Percentiles rank a stretch among this genome's conserved stretches.
These are phyloP conservation scores for Globisporangium irregulare DNA, from an alignment of 352 stramenopile genomes.

Conservation along the genomic window DNA sequence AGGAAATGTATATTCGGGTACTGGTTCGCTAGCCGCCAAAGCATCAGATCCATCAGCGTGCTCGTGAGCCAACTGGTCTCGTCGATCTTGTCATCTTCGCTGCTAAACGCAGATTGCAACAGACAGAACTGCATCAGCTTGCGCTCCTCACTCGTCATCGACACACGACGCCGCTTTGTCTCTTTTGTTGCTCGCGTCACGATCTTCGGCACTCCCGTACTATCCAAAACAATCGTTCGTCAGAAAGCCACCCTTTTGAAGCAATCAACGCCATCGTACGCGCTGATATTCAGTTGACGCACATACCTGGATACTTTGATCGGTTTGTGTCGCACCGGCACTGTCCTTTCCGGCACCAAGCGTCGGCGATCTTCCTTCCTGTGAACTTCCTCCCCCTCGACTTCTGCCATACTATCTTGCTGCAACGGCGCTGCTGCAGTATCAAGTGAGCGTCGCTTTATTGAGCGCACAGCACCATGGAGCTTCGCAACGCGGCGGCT, in stretches of 20 bases:
- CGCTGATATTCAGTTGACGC: background rate
- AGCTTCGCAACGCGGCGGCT: slow-evolving; percentile 3
- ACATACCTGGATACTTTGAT: slow-evolving; percentile 4
- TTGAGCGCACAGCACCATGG: background rate
- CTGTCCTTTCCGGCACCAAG: background rate
- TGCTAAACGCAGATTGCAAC: slow-evolving; percentile 50
- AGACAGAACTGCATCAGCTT: slow-evolving; percentile 23
- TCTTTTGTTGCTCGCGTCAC: slow-evolving; percentile 5
- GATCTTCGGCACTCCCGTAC: slow-evolving; percentile 8
- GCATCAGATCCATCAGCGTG: slow-evolving; percentile 82
- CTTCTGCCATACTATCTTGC: background rate
- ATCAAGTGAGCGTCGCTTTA: background rate
- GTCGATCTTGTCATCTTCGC: slow-evolving; percentile 58
- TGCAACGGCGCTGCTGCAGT: background rate
- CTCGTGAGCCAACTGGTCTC: slow-evolving; percentile 83
- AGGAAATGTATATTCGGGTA: slow-evolving; percentile 79
- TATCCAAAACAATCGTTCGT: background rate
- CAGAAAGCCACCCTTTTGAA: background rate
- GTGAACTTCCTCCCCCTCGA: background rate
- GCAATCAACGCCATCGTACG: background rate
- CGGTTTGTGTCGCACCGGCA: background rate
- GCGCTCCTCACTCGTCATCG: slow-evolving; percentile 14
- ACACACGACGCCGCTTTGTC: slow-evolving; percentile 9
- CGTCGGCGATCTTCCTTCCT: background rate
- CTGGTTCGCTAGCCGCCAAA: slow-evolving; percentile 72